phyloP scores from a whole-genome alignment of 2,329 filamentous ascomycete genomes.

The Cladorrhinum sp. region DNA sequence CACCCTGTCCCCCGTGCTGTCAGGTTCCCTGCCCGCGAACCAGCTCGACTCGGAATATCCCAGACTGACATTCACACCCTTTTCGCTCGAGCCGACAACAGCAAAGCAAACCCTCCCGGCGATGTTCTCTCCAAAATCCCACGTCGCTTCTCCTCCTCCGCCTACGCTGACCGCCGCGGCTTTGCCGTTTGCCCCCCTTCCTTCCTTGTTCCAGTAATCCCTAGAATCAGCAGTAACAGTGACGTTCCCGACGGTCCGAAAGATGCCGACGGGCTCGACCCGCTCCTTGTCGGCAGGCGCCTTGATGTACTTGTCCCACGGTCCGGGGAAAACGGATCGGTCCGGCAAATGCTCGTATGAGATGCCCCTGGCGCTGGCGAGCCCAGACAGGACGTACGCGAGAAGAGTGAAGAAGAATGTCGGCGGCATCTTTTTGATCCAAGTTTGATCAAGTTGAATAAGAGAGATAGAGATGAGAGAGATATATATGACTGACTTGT shows the following conservation, averaged over 20 bases:
- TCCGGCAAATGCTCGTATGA: slow-evolving; percentile 25
- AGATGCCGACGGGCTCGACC: slow-evolving; percentile 35
- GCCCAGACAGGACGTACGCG: no score
- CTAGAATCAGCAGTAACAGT: no score
- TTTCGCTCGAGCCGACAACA: slow-evolving; percentile 28
- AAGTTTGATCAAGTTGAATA: no score
- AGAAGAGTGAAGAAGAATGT: no score
- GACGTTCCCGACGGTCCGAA: slow-evolving; percentile 34
- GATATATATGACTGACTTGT: no score
- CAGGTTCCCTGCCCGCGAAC: slow-evolving; percentile 33
- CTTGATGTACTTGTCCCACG: slow-evolving; percentile 39
- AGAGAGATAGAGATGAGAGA: no score
- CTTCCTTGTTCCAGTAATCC: no score
- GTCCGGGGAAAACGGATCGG: slow-evolving; percentile 37
- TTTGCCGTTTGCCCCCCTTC: neutral
- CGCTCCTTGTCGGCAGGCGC: slow-evolving; percentile 36
- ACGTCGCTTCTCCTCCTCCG: slow-evolving; percentile 35
- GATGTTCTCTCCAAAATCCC: slow-evolving; percentile 42
- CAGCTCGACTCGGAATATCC: slow-evolving; percentile 37
- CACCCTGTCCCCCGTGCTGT: slow-evolving; percentile 34
- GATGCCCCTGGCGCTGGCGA: neutral
- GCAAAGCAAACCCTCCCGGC: slow-evolving; percentile 39
- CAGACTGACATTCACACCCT: slow-evolving; percentile 31
- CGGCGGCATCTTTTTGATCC: neutral
- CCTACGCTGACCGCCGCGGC: slow-evolving; percentile 28